phyloP scores from a whole-genome alignment of 257 asterid genomes.

The Solanum sitiens region DNA sequence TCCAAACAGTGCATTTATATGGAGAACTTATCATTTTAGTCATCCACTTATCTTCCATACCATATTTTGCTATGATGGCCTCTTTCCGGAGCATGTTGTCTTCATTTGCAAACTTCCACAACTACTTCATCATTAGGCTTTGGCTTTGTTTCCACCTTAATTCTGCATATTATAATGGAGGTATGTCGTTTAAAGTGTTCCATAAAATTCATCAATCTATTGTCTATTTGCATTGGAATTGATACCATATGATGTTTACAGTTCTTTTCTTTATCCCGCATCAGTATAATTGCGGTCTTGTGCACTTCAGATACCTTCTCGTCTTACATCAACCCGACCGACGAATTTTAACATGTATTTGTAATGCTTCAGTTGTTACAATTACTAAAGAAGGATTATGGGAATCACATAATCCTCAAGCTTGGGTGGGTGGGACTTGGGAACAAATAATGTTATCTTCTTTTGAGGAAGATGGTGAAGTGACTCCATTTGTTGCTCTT shows the following conservation, averaged over 20 bases:
- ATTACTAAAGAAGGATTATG: neutral
- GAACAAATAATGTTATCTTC: slow-evolving; percentile 13
- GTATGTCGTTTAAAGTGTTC: neutral
- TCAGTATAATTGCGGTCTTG: neutral
- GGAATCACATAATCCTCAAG: neutral
- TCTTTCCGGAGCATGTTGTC: too few relatives aligned
- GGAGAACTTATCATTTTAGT: too few relatives aligned
- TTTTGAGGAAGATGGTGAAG: slow-evolving; percentile 51
- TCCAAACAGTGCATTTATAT: too few relatives aligned
- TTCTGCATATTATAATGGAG: neutral
- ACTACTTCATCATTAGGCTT: too few relatives aligned
- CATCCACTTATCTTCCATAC: too few relatives aligned
- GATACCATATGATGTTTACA: neutral
- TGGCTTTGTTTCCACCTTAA: too few relatives aligned
- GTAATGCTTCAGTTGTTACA: neutral
- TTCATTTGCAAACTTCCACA: too few relatives aligned
- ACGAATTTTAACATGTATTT: neutral
- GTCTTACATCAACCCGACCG: neutral
- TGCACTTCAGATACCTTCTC: neutral
- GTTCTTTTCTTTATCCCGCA: neutral
- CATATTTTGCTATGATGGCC: too few relatives aligned
- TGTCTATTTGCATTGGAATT: neutral
- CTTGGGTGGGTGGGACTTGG: neutral
- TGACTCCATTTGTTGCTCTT: slow-evolving; percentile 4
- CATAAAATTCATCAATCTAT: neutral